Evolutionary conservation across 2,329 filamentous ascomycete species (phyloP).

Genomic region (Aspergillus ustus): DNA sequence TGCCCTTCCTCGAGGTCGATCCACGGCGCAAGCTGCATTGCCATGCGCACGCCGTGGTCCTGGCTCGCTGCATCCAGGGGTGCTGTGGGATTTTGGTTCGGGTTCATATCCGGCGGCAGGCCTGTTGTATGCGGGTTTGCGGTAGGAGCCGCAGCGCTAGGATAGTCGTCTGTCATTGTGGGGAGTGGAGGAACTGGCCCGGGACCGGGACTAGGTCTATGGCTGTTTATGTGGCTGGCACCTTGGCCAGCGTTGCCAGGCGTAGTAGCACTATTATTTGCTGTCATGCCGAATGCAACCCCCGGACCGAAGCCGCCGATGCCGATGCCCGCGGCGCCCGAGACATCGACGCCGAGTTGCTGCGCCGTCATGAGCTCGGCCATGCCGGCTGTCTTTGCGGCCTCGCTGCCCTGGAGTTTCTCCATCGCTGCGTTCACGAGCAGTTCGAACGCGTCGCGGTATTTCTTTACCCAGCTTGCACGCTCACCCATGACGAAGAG

Average conservation of each 20-base stretch:
- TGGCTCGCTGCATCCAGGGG: slow-evolving; percentile 28
- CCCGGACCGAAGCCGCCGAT: slow-evolving; percentile 18
- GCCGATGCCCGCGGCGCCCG: slow-evolving; percentile 6
- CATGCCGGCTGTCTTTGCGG: slow-evolving; percentile 40
- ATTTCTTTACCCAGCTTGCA: slow-evolving; percentile 53
- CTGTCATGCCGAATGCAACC: neutral
- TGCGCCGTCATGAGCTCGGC: slow-evolving; percentile 48
- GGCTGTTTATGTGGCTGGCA: neutral
- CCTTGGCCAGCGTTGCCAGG: neutral
- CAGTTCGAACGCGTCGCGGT: slow-evolving; percentile 54
- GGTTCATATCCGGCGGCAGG: slow-evolving; percentile 16
- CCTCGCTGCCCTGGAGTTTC: slow-evolving; percentile 47
- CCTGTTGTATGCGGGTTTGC: neutral
- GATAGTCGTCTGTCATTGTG: neutral
- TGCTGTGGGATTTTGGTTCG: neutral
- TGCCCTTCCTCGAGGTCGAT: slow-evolving; percentile 42
- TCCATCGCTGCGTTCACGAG: slow-evolving; percentile 55
- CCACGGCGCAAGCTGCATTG: slow-evolving; percentile 45
- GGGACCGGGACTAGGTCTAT: neutral
- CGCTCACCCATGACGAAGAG: slow-evolving; percentile 57
- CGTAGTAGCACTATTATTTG: neutral
- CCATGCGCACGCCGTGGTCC: slow-evolving; percentile 44
- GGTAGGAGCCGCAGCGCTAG: slow-evolving; percentile 7
- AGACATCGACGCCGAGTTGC: slow-evolving; percentile 16
- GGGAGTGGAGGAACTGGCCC: neutral